Evolutionary conservation across 2,329 filamentous ascomycete species (phyloP), one percentile per base, ranked within the genome.

Genomic region (Ilyonectria destructans): DNA sequence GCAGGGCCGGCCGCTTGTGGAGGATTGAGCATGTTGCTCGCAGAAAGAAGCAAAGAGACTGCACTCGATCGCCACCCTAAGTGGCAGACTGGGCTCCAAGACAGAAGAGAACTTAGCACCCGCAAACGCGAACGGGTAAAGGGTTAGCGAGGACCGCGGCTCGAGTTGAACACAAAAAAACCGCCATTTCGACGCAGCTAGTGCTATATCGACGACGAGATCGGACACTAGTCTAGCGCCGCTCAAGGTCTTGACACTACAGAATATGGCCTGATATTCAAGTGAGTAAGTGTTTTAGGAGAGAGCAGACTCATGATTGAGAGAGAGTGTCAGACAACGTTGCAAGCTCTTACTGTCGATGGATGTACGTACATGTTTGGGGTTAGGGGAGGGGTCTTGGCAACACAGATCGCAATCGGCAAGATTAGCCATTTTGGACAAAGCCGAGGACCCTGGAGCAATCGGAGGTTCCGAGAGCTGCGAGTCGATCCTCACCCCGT

Each of bases 391-490:
- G 19, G n/a, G 10, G 15, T 51, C 15, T 29, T 51, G 23, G 48
- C 1, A n/a, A n/a, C 48, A 17, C 33, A 56, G 49, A 49, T 55
- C 40, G 29, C 40, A 52, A 64, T 59, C 56, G 55, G 35, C 31
- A 26, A 52, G 45, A 19, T 45, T 46, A n/a, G 29, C 62, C 43
- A 52, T 55, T 54, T n/a, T 10, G 31, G 29, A 54, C 49, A 35
- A 54, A 2, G 9, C n/a, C 17, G n/a, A 54, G 51, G 31, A 35
- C 46, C 51, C 29, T 64, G 55, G 55, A 15, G 46, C 54, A 52
- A 45, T 51, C 62, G 55, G 48, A 43, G 12, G 54, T 48, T 52
- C 57, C 63, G 63, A 52, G 51, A 31, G 23, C 33, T 65, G 40
- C 3, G 29, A 57, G 29, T 15, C 56, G 51, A 65, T 57, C 51